A percentile compares a stretch with the other conserved stretches of the same genome.
Evolutionary conservation across 1,284 basidiomycete species (phyloP).

Genomic region (Thelephora terrestris): DNA sequence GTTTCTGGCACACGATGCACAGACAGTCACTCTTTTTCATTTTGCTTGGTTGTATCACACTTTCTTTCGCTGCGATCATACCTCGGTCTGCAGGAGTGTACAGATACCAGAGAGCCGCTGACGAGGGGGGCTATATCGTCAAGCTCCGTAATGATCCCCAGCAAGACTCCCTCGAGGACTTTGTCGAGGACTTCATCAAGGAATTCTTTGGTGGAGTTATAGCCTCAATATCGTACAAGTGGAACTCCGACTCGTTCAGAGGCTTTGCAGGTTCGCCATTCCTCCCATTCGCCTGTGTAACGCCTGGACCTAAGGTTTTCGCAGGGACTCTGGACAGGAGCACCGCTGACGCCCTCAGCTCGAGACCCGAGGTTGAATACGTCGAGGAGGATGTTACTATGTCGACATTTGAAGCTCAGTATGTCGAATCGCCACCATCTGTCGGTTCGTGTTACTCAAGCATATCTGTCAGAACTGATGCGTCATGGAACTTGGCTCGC

Average conservation of each 20-base stretch:
- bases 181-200: conserved; percentile 15
- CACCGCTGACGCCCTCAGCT: conserved; percentile 49
- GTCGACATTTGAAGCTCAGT: conserved; percentile 11
- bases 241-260: conserved; percentile 29
- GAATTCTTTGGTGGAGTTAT: conserved; percentile 20
- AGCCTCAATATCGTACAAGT: conserved; percentile 28
- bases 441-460: background rate
- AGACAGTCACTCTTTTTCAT: conserved; percentile 18
- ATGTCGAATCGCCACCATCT: background rate
- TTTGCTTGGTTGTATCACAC: conserved; percentile 18
- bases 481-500: conserved; percentile 7
- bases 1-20: conserved; percentile 14
- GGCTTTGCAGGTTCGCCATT: conserved; percentile 49
- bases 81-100: conserved; percentile 25
- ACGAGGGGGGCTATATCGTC: conserved; percentile 39
- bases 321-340: conserved; percentile 35
- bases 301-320: conserved; percentile 1
- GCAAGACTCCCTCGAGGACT: no score
- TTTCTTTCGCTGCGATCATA: conserved; percentile 19
- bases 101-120: conserved; percentile 21
- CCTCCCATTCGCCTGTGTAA: background rate
- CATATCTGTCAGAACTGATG: conserved; percentile 4
- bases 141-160: conserved; percentile 45
- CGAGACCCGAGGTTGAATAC: conserved; percentile 56
- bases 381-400: conserved; percentile 27